Evolutionary conservation across 768 basidiomycete genomes (phyloP).

Genomic region (Rhizopogon sp.): DNA sequence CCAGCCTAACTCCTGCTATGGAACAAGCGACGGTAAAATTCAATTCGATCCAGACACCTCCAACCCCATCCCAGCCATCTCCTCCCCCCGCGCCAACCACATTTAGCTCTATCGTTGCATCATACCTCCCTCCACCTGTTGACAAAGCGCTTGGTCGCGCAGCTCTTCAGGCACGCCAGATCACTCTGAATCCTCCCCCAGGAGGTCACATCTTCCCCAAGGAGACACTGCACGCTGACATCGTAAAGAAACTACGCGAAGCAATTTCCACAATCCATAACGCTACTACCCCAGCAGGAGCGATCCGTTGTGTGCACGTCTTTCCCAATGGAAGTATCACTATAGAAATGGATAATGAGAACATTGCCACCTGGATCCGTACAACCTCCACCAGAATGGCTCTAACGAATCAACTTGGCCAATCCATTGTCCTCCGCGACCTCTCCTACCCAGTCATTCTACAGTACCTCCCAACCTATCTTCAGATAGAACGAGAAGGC

Average conservation of each 20-base stretch:
- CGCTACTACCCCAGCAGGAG: neutral
- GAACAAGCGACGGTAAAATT: neutral
- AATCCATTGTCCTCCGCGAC: conserved; percentile 1
- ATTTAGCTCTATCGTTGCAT: no score
- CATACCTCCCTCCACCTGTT: neutral
- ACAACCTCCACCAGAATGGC: neutral
- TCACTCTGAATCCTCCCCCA: neutral
- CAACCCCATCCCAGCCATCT: no score
- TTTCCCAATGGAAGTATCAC: conserved; percentile 11
- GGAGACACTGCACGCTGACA: neutral
- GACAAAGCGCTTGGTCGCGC: neutral
- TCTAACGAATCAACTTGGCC: conserved; percentile 2
- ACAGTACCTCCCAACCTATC: conserved; percentile 17
- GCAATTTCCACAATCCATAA: neutral
- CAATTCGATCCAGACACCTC: no score
- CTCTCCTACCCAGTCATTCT: conserved; percentile 8
- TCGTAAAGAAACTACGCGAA: neutral
- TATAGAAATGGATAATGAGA: conserved; percentile 8
- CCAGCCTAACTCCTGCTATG: neutral
- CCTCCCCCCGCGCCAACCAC: neutral
- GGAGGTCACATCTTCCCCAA: neutral
- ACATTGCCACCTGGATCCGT: conserved; percentile 15
- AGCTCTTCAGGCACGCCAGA: neutral
- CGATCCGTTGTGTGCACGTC: neutral
- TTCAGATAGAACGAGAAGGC: conserved; percentile 4